These are phyloP conservation scores for Diaporthe longicolla DNA, from an alignment of 2,329 filamentous ascomycete species.

Conservation along the genomic window DNA sequence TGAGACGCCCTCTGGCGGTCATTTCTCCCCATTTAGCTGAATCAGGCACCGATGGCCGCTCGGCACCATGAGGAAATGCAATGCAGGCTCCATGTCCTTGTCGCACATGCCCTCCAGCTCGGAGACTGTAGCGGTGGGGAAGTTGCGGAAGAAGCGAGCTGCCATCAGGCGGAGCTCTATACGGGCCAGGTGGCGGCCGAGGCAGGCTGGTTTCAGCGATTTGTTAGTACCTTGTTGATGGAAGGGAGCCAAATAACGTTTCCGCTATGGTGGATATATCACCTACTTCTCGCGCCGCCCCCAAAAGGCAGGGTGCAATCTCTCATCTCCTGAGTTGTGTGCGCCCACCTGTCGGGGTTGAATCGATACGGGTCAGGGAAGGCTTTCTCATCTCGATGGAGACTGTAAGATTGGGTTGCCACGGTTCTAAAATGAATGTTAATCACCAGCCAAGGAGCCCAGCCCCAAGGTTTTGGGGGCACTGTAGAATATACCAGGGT, in stretches of 20 bases:
- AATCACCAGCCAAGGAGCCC: neutral
- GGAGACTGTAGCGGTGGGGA: conserved; percentile 49
- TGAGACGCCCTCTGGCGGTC: neutral
- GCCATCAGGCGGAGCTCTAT: conserved; percentile 66
- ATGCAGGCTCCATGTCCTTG: conserved; percentile 48
- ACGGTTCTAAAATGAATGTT: conserved; percentile 47
- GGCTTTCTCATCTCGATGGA: conserved; percentile 59
- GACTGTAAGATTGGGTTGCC: conserved; percentile 59
- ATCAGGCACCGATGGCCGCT: conserved; percentile 50
- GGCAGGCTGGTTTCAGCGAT: conserved; percentile 55
- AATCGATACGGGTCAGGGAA: conserved; percentile 57
- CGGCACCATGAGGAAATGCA: conserved; percentile 48
- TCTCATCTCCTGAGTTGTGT: conserved; percentile 49
- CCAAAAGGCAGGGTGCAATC: conserved; percentile 49
- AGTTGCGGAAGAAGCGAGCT: conserved; percentile 62
- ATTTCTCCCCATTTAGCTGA: conserved; percentile 36
- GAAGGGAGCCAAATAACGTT: neutral
- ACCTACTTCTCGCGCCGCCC: conserved; percentile 48
- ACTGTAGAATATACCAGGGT: neutral
- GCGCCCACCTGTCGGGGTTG: conserved; percentile 57
- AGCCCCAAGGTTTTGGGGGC: neutral
- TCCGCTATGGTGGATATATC: neutral
- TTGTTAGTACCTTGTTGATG: neutral
- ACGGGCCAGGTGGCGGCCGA: conserved; percentile 69
- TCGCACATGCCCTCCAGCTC: conserved; percentile 49